These are phyloP conservation scores for Erodium trifolium DNA, from an alignment of 441 rosid genomes.

Conservation along the genomic window DNA sequence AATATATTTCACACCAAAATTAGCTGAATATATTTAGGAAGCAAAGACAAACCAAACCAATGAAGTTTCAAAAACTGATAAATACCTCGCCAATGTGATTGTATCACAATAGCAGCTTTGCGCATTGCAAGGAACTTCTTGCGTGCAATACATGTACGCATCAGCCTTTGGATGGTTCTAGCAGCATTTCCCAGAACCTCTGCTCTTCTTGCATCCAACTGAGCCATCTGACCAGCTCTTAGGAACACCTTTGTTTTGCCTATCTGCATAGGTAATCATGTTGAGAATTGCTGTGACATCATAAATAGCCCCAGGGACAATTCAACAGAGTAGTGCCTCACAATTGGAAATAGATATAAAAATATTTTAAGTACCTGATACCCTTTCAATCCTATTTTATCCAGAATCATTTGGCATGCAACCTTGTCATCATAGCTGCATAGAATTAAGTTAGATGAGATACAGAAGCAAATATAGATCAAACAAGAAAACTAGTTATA, in stretches of 20 bases:
- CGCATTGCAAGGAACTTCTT: constrained; percentile 79
- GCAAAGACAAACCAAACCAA: background rate
- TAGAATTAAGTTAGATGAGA: constrained; percentile 20
- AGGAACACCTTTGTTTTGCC: constrained; percentile 94
- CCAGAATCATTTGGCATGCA: constrained; percentile 91
- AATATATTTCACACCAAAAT: background rate
- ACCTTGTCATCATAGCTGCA: constrained; percentile 88
- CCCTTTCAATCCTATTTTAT: constrained; percentile 83
- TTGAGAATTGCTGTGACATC: constrained; percentile 9
- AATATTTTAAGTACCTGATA: constrained; percentile 65
- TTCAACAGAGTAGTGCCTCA: background rate
- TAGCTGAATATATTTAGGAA: background rate
- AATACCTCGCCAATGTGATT: constrained; percentile 86
- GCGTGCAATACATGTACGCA: constrained; percentile 74
- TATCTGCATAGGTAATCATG: constrained; percentile 46
- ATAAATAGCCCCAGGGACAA: constrained; percentile 3
- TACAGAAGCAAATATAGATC: constrained; percentile 11
- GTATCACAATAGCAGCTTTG: constrained; percentile 71
- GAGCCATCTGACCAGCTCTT: constrained; percentile 99
- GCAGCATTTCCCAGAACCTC: constrained; percentile 99
- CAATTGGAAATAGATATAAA: too few species aligned
- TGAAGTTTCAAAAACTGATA: constrained; percentile 10
- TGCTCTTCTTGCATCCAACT: constrained; percentile 97
- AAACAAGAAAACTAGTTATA: background rate
- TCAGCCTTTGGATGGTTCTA: constrained; percentile 82